Evolutionary conservation across 371 early-diverging fungal genomes (phyloP), one percentile per base, ranked within the genome.

Genomic region (Lichtheimia corymbifera): DNA sequence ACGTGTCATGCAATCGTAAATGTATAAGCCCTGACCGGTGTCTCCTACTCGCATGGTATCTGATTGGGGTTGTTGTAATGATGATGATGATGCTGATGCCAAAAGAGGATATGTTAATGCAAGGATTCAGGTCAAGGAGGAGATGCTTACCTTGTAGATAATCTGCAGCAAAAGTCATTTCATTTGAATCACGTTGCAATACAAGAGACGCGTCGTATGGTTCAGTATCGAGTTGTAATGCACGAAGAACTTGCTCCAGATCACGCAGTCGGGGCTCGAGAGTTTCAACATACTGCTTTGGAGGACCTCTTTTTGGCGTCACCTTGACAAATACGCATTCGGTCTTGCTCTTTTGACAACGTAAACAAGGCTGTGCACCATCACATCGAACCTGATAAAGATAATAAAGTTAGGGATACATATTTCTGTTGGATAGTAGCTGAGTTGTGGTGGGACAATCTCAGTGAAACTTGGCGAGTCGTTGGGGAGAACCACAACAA

Each of bases 261-360:
- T 62, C 62, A 17, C 72, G 71, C 50, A 80, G 43, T 28, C 80
- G 66, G 18, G 64, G 63, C 57, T 80, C 80, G 42, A 75, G 67
- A 17, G 71, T 71, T 35, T 77, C 77, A n/a, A 77, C 63, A 61
- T 80, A 80, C 40, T 76, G 71, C 53, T 75, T 80, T 12, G 77
- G 76, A 27, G 80, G 75, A 12, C 76, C 75, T 20, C 75, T 64
- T 57, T 70, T 68, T 43, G 76, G 72, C 41, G 71, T 57, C 12
- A 69, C 69, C 18, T 68, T 80, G 44, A 65, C 78, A 63, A 72
- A 81, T n/a, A 69, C 64, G 59, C 81, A 81, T 42, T 72, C 73
- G 35, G 64, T 62, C 6, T 67, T 53, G 27, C 74, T 64, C 52
- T 70, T 70, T 61, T 68, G 72, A 61, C 81, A 81, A 24, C 78